These are phyloP conservation scores for Thraustochytrium sp. DNA, from an alignment of 352 stramenopile genomes.

Conservation along the genomic window DNA sequence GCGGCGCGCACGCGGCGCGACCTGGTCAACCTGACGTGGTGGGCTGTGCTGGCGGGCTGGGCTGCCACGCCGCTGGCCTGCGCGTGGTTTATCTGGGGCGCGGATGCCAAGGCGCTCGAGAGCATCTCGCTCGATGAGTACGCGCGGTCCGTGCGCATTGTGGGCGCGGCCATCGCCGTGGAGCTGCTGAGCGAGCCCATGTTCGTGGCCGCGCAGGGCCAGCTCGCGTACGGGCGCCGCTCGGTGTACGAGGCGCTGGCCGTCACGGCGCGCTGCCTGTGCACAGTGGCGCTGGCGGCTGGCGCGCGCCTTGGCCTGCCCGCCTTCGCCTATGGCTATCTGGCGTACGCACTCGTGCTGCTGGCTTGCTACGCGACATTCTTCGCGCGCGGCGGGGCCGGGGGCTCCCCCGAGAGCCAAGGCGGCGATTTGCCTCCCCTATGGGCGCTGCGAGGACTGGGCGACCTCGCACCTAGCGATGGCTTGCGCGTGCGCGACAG, in stretches of 20 bases:
- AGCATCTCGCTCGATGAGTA: constrained; percentile 56
- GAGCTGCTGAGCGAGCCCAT: constrained; percentile 71
- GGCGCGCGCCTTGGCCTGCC: constrained; percentile 60
- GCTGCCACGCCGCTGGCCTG: not conserved
- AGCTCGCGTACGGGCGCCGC: constrained; percentile 69
- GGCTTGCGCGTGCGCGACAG: constrained; percentile 50
- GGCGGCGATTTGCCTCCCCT: not conserved
- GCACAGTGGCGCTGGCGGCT: constrained; percentile 64
- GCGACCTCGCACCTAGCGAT: not conserved
- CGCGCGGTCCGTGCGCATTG: constrained; percentile 50
- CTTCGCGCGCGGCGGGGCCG: not conserved
- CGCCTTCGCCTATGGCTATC: constrained; percentile 66
- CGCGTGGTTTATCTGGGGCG: not conserved
- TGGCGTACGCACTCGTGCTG: constrained; percentile 64
- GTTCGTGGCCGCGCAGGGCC: constrained; percentile 71
- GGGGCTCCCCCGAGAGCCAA: too few species aligned
- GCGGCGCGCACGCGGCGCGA: not conserved
- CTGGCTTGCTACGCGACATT: constrained; percentile 56
- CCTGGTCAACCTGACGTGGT: constrained; percentile 41
- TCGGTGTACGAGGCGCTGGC: constrained; percentile 66
- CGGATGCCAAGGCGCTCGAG: not conserved
- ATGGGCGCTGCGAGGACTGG: not conserved
- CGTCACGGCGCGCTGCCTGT: constrained; percentile 65
- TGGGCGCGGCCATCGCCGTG: constrained; percentile 65
- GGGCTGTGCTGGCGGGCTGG: not conserved